A percentile compares a stretch with the other conserved stretches of the same genome.
Evolutionary conservation across 1,139 yeast genomes (phyloP).

Genomic region (Taphrina communis): DNA sequence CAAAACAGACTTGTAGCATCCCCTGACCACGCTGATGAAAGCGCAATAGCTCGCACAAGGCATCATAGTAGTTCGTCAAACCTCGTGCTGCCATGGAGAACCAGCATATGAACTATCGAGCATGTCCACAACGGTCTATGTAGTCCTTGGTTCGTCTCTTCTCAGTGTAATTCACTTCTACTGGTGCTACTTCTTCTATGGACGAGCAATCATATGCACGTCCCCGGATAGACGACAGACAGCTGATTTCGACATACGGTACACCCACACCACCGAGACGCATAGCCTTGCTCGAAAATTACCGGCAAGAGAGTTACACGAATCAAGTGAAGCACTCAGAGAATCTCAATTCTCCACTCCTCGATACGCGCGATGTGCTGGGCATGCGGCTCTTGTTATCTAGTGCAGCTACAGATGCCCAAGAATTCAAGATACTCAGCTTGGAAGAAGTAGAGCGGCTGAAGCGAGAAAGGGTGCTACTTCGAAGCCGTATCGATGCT

Average conservation of each 20-base stretch:
- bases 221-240: constrained; percentile 23
- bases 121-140: not conserved
- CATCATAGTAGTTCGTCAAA: too few species aligned
- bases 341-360: constrained; percentile 7
- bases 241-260: constrained; percentile 23
- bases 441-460: constrained; percentile 40
- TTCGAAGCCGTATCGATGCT: constrained; percentile 39
- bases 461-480: constrained; percentile 33
- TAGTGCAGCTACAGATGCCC: constrained; percentile 37
- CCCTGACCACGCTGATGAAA: too few species aligned
- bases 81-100: too few species aligned
- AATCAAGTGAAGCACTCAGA: not conserved
- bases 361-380: constrained; percentile 15
- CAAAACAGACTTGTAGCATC: not conserved
- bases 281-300: constrained; percentile 1
- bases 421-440: constrained; percentile 37
- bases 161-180: not conserved
- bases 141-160: not conserved
- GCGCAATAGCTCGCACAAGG: too few species aligned
- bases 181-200: not conserved
- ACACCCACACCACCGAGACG: constrained; percentile 26
- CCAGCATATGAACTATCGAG: too few species aligned
- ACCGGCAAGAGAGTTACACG: constrained; percentile 6
- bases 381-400: constrained; percentile 31
- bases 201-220: not conserved